phyloP scores from a whole-genome alignment of 192 early-diverging fungal genomes.

The Diversispora eburnea region DNA sequence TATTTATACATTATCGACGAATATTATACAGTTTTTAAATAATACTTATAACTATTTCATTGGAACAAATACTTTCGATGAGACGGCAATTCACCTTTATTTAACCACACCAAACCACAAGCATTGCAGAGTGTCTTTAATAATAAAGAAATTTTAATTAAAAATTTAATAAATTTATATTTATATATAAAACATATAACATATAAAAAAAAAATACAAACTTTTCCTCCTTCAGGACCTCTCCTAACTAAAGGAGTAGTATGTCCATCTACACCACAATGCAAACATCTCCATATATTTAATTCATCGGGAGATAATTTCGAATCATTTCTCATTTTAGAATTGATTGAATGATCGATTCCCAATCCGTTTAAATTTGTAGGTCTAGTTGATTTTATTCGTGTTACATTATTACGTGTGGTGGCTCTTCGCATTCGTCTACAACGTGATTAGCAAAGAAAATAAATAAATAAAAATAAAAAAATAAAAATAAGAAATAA shows the following conservation, averaged over 20 bases:
- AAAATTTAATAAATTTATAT: neutral
- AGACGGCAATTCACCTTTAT: constrained; percentile 32
- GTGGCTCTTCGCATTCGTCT: constrained; percentile 44
- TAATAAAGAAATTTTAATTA: neutral
- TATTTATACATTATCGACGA: no score
- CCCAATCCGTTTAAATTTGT: neutral
- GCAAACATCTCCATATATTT: constrained; percentile 38
- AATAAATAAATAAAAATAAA: neutral
- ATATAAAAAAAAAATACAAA: neutral
- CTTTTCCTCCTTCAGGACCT: constrained; percentile 41
- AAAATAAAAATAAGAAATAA: neutral
- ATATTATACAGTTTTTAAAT: no score
- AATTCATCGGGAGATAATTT: constrained; percentile 29
- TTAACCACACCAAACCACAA: constrained; percentile 37
- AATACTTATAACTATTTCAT: neutral
- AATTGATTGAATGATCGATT: neutral
- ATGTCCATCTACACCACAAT: constrained; percentile 36
- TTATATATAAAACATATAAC: neutral
- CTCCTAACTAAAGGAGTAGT: constrained; percentile 38
- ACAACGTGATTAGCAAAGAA: neutral
- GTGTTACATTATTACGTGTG: constrained; percentile 2
- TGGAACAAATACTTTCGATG: constrained; percentile 36
- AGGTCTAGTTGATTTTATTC: neutral
- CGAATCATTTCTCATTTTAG: constrained; percentile 1
- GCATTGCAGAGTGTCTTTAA: constrained; percentile 38